Conservation (phyloP, 2,329 filamentous ascomycete species). For the Onygenales sp. region DNA sequence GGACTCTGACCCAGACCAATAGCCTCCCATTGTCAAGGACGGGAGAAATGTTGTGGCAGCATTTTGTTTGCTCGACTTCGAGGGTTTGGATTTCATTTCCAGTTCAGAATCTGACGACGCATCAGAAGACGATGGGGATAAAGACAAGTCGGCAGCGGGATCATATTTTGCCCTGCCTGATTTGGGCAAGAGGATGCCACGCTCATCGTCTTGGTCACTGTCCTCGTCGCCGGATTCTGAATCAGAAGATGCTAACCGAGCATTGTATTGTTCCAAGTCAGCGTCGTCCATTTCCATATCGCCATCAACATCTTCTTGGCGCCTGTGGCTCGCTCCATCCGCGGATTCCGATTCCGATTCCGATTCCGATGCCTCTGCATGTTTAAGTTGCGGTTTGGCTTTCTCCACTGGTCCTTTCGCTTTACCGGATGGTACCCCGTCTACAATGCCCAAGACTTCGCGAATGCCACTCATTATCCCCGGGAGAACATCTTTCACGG, state of each 20-base stretch:
- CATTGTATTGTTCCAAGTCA: constrained; percentile 23
- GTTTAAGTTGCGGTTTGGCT: neutral
- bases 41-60: constrained; percentile 48
- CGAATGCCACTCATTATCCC: constrained; percentile 35
- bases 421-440: constrained; percentile 11
- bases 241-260: constrained; percentile 22
- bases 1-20: constrained; percentile 53
- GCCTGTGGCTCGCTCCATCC: neutral
- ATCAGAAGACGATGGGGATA: constrained; percentile 25
- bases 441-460: constrained; percentile 27
- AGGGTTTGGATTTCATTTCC: constrained; percentile 19
- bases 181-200: constrained; percentile 6
- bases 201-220: constrained; percentile 15
- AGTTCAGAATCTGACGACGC: constrained; percentile 18
- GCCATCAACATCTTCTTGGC: neutral
- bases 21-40: constrained; percentile 51
- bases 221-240: constrained; percentile 16
- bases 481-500: constrained; percentile 46
- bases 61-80: constrained; percentile 16
- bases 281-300: constrained; percentile 13
- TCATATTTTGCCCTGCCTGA: constrained; percentile 6
- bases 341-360: constrained; percentile 6
- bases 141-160: constrained; percentile 17
- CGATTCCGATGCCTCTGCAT: constrained; percentile 1
- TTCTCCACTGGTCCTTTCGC: constrained; percentile 4